Conservation (phyloP, 768 basidiomycete species). For the Boletus tomentosulus region DNA sequence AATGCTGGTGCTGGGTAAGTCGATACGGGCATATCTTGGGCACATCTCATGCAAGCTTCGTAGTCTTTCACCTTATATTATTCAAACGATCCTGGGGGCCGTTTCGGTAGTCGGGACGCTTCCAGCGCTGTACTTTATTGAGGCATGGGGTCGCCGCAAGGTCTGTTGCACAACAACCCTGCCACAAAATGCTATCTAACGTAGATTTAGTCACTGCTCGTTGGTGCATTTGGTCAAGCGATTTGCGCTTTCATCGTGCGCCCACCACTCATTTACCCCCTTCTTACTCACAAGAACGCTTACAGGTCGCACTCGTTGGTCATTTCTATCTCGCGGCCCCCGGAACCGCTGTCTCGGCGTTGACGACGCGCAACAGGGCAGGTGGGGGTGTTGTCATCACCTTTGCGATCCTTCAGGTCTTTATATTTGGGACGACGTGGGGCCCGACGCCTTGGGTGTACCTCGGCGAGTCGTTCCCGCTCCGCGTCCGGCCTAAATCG, state of each 20-base stretch:
- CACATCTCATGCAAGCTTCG: not conserved
- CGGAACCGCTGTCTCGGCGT: slow-evolving; percentile 41
- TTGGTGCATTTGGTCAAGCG: slow-evolving; percentile 58
- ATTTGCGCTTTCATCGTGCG: slow-evolving; percentile 58
- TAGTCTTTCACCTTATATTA: slow-evolving; percentile 66
- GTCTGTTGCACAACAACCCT: slow-evolving; percentile 29
- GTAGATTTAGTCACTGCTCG: slow-evolving; percentile 52
- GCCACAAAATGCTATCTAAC: not conserved
- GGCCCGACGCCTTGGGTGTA: slow-evolving; percentile 76
- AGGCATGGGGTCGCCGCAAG: slow-evolving; percentile 68
- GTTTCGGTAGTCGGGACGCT: slow-evolving; percentile 71
- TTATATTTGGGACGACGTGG: slow-evolving; percentile 71
- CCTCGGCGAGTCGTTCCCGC: slow-evolving; percentile 77
- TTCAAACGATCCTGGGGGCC: slow-evolving; percentile 70
- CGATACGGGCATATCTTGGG: not conserved
- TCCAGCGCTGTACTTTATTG: slow-evolving; percentile 66
- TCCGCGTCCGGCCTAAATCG: slow-evolving; percentile 71
- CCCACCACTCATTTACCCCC: not conserved
- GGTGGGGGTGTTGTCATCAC: slow-evolving; percentile 69
- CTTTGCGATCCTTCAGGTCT: slow-evolving; percentile 75
- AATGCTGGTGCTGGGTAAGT: slow-evolving; percentile 61
- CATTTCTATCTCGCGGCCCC: slow-evolving; percentile 60
- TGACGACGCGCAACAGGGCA: slow-evolving; percentile 53
- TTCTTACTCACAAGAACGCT: not conserved
- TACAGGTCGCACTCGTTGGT: slow-evolving; percentile 64